phyloP scores from a whole-genome alignment of 345 rosid species.

The Linum trigynum region DNA sequence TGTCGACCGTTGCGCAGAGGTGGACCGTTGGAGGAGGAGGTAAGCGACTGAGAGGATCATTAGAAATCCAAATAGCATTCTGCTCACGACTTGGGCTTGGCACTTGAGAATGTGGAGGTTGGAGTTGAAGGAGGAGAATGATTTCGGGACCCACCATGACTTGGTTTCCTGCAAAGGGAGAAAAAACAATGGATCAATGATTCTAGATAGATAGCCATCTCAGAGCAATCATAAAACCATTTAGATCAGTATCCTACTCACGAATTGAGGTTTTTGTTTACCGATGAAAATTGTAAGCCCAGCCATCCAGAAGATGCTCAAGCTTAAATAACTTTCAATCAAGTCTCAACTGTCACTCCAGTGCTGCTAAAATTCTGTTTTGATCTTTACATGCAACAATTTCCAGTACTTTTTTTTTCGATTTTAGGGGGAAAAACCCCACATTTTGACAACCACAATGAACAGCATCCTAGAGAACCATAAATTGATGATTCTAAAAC shows the following conservation, averaged over 20 bases:
- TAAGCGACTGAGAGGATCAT: slow-evolving; percentile 48
- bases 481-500: neutral
- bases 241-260: neutral
- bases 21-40: slow-evolving; percentile 56
- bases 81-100: slow-evolving; percentile 48
- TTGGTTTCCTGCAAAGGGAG: slow-evolving; percentile 35
- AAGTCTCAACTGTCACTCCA: neutral
- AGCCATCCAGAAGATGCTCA: neutral
- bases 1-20: slow-evolving; percentile 35
- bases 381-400: no score
- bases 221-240: neutral
- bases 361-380: no score
- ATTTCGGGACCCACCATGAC: slow-evolving; percentile 69
- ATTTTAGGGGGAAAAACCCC: no score
- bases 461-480: no score
- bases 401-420: no score
- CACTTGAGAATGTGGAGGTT: slow-evolving; percentile 41
- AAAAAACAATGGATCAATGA: neutral
- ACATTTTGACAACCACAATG: no score
- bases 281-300: neutral
- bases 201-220: neutral
- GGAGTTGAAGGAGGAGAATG: slow-evolving; percentile 41
- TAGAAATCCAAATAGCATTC: slow-evolving; percentile 54
- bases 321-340: neutral
- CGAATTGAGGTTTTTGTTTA: neutral